Base-by-base conservation (phyloP, 768 basidiomycete genomes). In the Neoboletus subvelutipes region DNA sequence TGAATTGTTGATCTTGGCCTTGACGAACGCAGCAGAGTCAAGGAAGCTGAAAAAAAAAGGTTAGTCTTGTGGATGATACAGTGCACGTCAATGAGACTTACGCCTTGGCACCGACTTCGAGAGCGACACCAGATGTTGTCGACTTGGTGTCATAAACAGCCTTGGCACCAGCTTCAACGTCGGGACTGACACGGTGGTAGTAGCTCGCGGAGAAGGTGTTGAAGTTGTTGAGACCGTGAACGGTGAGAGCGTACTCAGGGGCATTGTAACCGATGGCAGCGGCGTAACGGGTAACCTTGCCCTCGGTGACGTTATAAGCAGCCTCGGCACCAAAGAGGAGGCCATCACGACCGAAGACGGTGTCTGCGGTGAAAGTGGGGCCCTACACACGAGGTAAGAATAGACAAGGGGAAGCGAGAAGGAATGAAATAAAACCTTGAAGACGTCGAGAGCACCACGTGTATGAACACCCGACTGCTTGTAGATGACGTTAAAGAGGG, bases 1-100 rank as follows among this genome's bases (percentile, higher is more conserved):
- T 56, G 85, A 73, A 78, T 95, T 96, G 86, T 98, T 98, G 80
- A 98, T 95, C 83, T 98, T 98, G 64, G 94, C 92, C 83, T 99
- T 98, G 77, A 98, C 82, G 70, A 92, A 98, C 10, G 94, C 88
- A 62, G 93, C 86, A 31, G 81, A 75, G 77, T 98, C 94, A 61
- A 95, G 86, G 78, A 86, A 87, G 47, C 86, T 90, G 54, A 45
- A 43, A 36, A 51, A 54, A 54, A 0, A 49, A 20, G 4, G 36
- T 61, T 20, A 54, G 31, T 22, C 34, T 26, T 28, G 22, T 8
- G 17, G 22, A 45, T 15, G 26, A 52, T n/a, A 18, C 1, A 15
- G 42, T 34, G 52, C 0, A 29, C 0, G 12, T 47, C 37, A 43
- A 54, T 47, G 2, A 34, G 28, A 86, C 87, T 76, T 74, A 94